Evolutionary conservation across 495 filamentous ascomycete species (phyloP).

Genomic region (Xylaria bambusicola): DNA sequence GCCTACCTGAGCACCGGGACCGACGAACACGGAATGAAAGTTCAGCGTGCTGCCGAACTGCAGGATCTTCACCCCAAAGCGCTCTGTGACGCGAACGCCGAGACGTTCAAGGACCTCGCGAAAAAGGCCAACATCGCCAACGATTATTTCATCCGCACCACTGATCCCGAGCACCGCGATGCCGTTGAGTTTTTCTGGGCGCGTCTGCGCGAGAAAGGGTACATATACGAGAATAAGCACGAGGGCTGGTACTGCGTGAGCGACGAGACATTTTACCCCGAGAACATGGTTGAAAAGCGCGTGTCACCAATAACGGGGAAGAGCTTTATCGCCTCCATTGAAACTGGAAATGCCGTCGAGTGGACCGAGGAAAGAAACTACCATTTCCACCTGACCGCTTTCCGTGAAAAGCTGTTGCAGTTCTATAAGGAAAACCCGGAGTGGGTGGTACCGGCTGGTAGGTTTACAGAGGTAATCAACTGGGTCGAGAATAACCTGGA

Average conservation of each 20-base stretch:
- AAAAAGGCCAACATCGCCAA: slow-evolving; percentile 65
- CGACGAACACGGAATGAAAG: slow-evolving; percentile 98
- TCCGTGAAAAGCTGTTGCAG: slow-evolving; percentile 71
- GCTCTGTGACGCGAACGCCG: slow-evolving; percentile 63
- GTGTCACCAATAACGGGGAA: slow-evolving; percentile 78
- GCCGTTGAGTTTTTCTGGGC: slow-evolving; percentile 92
- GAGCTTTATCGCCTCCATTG: slow-evolving; percentile 78
- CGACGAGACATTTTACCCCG: slow-evolving; percentile 94
- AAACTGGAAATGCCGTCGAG: slow-evolving; percentile 90
- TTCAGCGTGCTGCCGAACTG: slow-evolving; percentile 78
- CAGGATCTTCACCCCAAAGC: slow-evolving; percentile 55
- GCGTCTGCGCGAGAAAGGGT: slow-evolving; percentile 69
- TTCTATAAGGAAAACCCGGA: slow-evolving; percentile 73
- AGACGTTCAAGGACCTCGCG: slow-evolving; percentile 70
- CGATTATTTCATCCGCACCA: slow-evolving; percentile 90
- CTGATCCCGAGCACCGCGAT: slow-evolving; percentile 75
- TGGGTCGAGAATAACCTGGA: slow-evolving; percentile 70
- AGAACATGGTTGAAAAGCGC: slow-evolving; percentile 68
- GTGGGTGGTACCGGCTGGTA: slow-evolving; percentile 67
- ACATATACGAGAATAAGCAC: slow-evolving; percentile 84
- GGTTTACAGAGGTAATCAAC: slow-evolving; percentile 68
- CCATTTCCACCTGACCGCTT: slow-evolving; percentile 86
- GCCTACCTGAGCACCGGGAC: slow-evolving; percentile 86
- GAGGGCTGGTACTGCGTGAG: slow-evolving; percentile 95
- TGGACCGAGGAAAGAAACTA: slow-evolving; percentile 95